Evolutionary conservation across 352 stramenopile species (phyloP), one percentile per base, ranked within the genome.

Genomic region (Pythium biforme): DNA sequence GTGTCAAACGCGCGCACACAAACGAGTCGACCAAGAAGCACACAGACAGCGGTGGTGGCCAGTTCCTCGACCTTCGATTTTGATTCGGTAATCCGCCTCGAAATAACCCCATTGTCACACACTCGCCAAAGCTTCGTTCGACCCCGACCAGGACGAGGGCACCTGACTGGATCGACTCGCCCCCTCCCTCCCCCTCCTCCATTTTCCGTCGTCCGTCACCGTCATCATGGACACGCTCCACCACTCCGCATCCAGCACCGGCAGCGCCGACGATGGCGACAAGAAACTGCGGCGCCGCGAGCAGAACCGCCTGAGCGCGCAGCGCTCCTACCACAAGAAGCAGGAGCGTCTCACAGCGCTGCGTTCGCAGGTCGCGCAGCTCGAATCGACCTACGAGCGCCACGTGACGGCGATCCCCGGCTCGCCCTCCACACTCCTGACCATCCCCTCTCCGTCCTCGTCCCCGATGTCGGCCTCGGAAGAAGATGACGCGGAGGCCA

Each of bases 291-390:
- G 70, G n/a, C 70, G 70, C 20, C 70, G 70, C 58, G 70, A 76
- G 40, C 70, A 76, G 59, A 76, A 76, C 62, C 61, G 70, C 12
- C 66, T 76, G 37, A 76, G 70, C 40, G 70, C 70, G 1, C 70
- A 76, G 60, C 70, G 68, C 39, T 74, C 70, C 20, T 76, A 76
- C 58, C 70, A 76, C 66, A 71, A 71, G 54, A 76, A 76, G 39
- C 55, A 76, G 62, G 68, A 72, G 27, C 51, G 59, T 25, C 59
- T 76, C 15, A 40, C 70, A 29, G 34, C 59, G 49, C 62, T 76
- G 48, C 70, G 70, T 12, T 25, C 53, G 25, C 66, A 74, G 58
- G 70, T 76, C 43, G 27, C 61, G 47, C 62, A 53, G 29, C 62
- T 76, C 31, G 66, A 76, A 45, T 54, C 51, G 12, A 58, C 51